Base-by-base conservation (phyloP, 208 protist species). In the Porcisia deanei region DNA sequence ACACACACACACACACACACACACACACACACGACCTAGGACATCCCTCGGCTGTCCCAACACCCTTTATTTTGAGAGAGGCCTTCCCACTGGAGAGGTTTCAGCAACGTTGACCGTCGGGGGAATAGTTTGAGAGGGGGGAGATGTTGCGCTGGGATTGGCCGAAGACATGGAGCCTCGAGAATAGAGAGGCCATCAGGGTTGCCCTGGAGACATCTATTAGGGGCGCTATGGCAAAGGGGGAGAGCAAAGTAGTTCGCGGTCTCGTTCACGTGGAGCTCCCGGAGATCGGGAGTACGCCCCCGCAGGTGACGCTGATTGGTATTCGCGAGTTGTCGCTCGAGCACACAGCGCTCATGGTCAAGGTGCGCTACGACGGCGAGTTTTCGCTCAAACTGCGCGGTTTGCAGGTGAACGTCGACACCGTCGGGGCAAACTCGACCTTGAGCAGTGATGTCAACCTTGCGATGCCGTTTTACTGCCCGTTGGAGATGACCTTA, bases 121-220 rank as follows among this genome's bases (percentile, higher is more conserved):
- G 39, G 16, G 39, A 10, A 68, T 20, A 10, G 2, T 25, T 52
- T 52, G 22, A 55, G 8, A 34, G 12, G 16, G 16, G 14, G 64
- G 39, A 14, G 45, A 95, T 96, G 93, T 79, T 97, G 68, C 88
- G 94, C 72, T 97, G 85, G 81, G 88, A 97, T 14, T 97, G 93
- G 91, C 93, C 93, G 5, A 81, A 85, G 47, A 87, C 82, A 63
- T 96, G 89, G 88, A 89, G 81, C 71, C 25, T 76, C 25, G 90
- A 92, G 61, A 87, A 79, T 75, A 76, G 83, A 45, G 90, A 96
- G 84, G 80, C 85, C 25, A 85, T 97, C 69, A 89, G 91, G 14
- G 77, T 79, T 22, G 81, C 88, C 45, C 80, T 97, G n/a, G 86
- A 97, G 79, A 79, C 74, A 6, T 76, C 82, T 18, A 92, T 97